Evolutionary conservation across 148 eudicot genomes (phyloP).

Genomic region (Nepenthes mirabilis): DNA sequence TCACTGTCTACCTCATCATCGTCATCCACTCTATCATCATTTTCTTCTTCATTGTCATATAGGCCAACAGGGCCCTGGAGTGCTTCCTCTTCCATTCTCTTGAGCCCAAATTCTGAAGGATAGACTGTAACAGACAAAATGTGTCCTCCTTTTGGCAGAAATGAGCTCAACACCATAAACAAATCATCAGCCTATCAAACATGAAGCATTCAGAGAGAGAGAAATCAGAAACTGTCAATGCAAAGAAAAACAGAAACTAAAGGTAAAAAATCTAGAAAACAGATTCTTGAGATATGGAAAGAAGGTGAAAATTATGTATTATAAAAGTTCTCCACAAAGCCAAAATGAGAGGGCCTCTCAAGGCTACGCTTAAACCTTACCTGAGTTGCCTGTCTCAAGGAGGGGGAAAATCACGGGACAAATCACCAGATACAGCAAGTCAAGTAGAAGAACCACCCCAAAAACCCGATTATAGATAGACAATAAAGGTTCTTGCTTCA

Average conservation of each 20-base stretch:
- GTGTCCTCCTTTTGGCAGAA: slow-evolving; percentile 68
- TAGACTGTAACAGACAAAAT: slow-evolving; percentile 75
- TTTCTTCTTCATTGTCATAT: slow-evolving; percentile 45
- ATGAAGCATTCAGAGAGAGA: not conserved
- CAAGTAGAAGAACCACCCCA: too few species aligned
- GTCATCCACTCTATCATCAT: slow-evolving; percentile 20
- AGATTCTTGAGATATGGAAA: too few species aligned
- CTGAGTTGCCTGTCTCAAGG: too few species aligned
- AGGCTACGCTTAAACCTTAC: too few species aligned
- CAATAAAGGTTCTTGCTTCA: too few species aligned
- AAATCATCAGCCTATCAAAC: slow-evolving; percentile 65
- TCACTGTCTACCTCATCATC: slow-evolving; percentile 48
- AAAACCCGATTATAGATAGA: too few species aligned
- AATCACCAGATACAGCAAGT: too few species aligned
- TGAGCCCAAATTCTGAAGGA: slow-evolving; percentile 94
- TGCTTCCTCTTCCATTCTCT: slow-evolving; percentile 96
- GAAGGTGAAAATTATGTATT: too few species aligned
- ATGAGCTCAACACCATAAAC: slow-evolving; percentile 63
- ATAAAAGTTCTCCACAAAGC: too few species aligned
- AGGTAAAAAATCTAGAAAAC: not conserved
- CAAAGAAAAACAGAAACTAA: not conserved
- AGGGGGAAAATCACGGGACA: too few species aligned
- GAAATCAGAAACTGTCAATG: not conserved
- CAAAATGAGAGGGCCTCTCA: too few species aligned
- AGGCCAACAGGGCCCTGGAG: slow-evolving; percentile 76